phyloP scores from a whole-genome alignment of 2,329 filamentous ascomycete species.

The Fusarium nurragi region DNA sequence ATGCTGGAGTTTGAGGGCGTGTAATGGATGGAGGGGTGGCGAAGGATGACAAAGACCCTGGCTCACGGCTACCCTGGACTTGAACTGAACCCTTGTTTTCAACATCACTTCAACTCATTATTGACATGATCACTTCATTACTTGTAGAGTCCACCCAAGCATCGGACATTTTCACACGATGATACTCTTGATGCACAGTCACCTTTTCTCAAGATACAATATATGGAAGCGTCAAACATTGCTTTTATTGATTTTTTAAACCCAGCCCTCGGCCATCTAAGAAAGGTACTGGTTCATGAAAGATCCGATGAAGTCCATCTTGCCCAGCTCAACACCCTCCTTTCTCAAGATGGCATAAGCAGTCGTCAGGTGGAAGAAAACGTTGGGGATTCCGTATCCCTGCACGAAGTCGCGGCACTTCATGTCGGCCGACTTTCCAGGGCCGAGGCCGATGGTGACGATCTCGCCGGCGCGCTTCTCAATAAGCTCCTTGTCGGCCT shows the following conservation, averaged over 20 bases:
- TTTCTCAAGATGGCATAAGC: constrained; percentile 69
- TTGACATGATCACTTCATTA: not conserved
- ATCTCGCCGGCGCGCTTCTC: constrained; percentile 45
- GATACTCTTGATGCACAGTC: not conserved
- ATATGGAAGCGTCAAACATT: constrained; percentile 2
- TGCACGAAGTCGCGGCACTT: constrained; percentile 54
- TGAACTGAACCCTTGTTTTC: not conserved
- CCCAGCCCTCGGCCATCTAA: not conserved
- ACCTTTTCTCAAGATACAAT: not conserved
- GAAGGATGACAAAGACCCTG: constrained; percentile 24
- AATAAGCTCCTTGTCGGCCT: constrained; percentile 48
- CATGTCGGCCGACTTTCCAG: constrained; percentile 41
- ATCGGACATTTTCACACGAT: not conserved
- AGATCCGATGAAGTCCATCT: constrained; percentile 61
- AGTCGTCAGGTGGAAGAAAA: constrained; percentile 70
- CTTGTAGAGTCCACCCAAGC: not conserved
- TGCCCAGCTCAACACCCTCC: constrained; percentile 70
- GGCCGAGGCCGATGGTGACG: constrained; percentile 48
- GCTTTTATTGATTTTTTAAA: constrained; percentile 2
- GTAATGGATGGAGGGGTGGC: constrained; percentile 31
- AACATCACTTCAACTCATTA: too few species aligned
- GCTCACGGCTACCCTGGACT: constrained; percentile 23
- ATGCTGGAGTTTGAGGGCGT: constrained; percentile 2
- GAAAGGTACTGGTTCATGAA: constrained; percentile 47
- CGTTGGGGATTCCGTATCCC: constrained; percentile 64